phyloP scores from a whole-genome alignment of 2,329 filamentous ascomycete genomes.

The Fusarium sp. region DNA sequence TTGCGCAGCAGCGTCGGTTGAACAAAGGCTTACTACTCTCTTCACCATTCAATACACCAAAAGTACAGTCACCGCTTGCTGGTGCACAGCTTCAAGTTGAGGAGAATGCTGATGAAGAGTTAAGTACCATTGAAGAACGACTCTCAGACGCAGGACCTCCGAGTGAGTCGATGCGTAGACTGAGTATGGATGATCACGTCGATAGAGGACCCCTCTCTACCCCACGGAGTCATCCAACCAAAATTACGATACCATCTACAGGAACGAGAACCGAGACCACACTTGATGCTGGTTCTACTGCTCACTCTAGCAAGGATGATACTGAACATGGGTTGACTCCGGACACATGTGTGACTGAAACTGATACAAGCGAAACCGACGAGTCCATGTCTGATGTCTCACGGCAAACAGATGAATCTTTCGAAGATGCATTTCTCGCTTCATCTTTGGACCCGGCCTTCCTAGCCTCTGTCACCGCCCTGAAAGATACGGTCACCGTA shows the following conservation, averaged over 20 bases:
- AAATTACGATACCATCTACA: not conserved
- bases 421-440: slow-evolving; percentile 19
- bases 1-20: slow-evolving; percentile 19
- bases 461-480: not conserved
- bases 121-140: slow-evolving; percentile 24
- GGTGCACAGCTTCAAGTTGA: not conserved
- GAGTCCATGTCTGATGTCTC: slow-evolving; percentile 22
- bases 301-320: not conserved
- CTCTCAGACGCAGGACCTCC: slow-evolving; percentile 21
- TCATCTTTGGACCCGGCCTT: slow-evolving; percentile 11
- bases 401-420: slow-evolving; percentile 22
- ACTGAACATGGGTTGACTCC: not conserved
- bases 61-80: not conserved
- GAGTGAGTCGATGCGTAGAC: not conserved
- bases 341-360: slow-evolving; percentile 1
- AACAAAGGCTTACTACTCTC: not conserved
- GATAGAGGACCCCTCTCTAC: not conserved
- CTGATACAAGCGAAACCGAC: slow-evolving; percentile 14
- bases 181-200: not conserved
- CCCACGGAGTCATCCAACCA: not conserved
- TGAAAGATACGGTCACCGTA: slow-evolving; percentile 19
- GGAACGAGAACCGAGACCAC: not conserved
- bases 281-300: not conserved
- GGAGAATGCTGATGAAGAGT: not conserved
- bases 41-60: not conserved